A percentile compares a stretch with the other conserved stretches of the same genome.
Conservation (phyloP, 129 eudicot species). For the Pulicaria dysenterica region DNA sequence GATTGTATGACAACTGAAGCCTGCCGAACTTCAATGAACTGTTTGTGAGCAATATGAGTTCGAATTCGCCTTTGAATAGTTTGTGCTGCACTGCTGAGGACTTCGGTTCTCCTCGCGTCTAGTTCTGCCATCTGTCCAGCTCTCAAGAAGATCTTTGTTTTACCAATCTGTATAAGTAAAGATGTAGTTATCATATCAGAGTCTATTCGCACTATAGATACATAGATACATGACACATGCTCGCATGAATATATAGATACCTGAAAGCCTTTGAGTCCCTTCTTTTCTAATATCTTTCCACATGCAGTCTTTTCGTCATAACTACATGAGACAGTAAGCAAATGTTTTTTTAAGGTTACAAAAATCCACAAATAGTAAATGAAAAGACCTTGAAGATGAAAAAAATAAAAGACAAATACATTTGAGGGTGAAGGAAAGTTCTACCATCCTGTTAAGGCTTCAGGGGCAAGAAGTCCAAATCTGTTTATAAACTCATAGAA, state of each 20-base stretch:
- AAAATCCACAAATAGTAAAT: background rate
- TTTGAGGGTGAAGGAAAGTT: slow-evolving; percentile 33
- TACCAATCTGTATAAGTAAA: slow-evolving; percentile 75
- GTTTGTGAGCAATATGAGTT: slow-evolving; percentile 81
- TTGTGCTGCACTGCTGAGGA: slow-evolving; percentile 82
- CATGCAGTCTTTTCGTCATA: slow-evolving; percentile 85
- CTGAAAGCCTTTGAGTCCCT: slow-evolving; percentile 90
- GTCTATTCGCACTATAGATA: background rate
- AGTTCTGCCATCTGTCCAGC: slow-evolving; percentile 99
- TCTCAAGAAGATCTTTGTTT: slow-evolving; percentile 90
- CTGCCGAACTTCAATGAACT: slow-evolving; percentile 55
- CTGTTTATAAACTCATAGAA: slow-evolving; percentile 94
- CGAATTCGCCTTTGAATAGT: slow-evolving; percentile 69
- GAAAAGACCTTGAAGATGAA: background rate
- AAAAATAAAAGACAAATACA: slow-evolving; percentile 22
- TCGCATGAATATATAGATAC: slow-evolving; percentile 37
- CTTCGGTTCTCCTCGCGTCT: slow-evolving; percentile 93
- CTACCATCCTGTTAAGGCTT: slow-evolving; percentile 72
- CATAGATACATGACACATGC: background rate
- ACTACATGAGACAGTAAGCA: slow-evolving; percentile 46
- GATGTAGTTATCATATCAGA: slow-evolving; percentile 14
- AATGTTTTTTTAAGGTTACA: slow-evolving; percentile 16
- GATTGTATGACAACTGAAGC: slow-evolving; percentile 62
- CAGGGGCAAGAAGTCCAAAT: slow-evolving; percentile 97
- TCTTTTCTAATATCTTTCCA: slow-evolving; percentile 81